Evolutionary conservation across 2,329 filamentous ascomycete genomes (phyloP).

Genomic region (Phialocephala sp.): DNA sequence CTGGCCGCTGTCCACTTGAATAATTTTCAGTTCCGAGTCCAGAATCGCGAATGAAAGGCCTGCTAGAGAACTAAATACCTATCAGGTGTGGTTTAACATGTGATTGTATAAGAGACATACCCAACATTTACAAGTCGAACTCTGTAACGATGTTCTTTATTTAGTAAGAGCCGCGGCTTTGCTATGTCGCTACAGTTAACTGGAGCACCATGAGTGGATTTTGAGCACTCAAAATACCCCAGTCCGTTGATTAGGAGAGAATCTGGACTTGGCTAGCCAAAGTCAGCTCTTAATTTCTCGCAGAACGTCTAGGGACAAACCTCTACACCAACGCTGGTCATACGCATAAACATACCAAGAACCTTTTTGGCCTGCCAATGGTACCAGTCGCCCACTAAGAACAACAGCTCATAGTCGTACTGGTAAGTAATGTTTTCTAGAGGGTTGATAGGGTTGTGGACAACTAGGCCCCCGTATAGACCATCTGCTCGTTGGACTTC

Average conservation of each 20-base stretch:
- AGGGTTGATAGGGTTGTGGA: constrained; percentile 44
- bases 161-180: constrained; percentile 45
- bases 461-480: constrained; percentile 51
- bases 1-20: constrained; percentile 37
- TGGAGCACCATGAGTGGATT: constrained; percentile 50
- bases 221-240: constrained; percentile 52
- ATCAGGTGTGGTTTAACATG: constrained; percentile 7
- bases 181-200: constrained; percentile 1
- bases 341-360: constrained; percentile 49
- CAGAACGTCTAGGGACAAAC: constrained; percentile 35
- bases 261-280: constrained; percentile 50
- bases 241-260: constrained; percentile 53
- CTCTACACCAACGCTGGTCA: constrained; percentile 50
- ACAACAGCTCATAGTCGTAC: constrained; percentile 48
- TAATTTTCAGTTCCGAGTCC: constrained; percentile 28
- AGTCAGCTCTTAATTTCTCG: constrained; percentile 5
- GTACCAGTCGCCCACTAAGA: constrained; percentile 56
- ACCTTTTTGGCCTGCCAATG: constrained; percentile 49
- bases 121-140: constrained; percentile 35
- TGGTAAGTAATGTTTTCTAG: constrained; percentile 33
- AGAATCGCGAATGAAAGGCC: constrained; percentile 32
- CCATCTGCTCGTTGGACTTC: constrained; percentile 50
- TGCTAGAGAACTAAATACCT: constrained; percentile 27
- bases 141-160: constrained; percentile 33
- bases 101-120: constrained; percentile 17